Base-by-base conservation (phyloP, 257 asterid genomes). In the Nyctanthes arbortristis region DNA sequence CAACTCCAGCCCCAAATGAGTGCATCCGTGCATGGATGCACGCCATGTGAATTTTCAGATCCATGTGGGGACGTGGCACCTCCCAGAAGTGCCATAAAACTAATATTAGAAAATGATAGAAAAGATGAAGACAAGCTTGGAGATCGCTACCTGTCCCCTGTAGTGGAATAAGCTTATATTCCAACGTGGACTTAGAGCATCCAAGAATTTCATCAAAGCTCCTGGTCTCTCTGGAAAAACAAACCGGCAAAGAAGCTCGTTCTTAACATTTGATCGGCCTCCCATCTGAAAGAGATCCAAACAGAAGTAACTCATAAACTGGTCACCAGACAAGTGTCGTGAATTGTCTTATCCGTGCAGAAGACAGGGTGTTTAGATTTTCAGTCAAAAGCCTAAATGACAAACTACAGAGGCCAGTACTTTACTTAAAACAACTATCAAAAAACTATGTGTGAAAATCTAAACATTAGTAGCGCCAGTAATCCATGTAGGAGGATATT, bases 111-210 rank as follows among this genome's bases (percentile, higher is more conserved):
- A 60, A 67, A 13, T 52, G 20, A 18, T 11, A 6, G 7, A 20
- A 32, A 4, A 40, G 32, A 37, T 56, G 43, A 24, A 59, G 11
- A 39, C 27, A 60, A 25, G 68, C 30, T 39, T n/a, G 14, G 36
- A 12, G 65, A 39, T 79, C 10, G 33, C 29, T 66, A 93, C 99
- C 97, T 91, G 97, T 56, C 88, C 89, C 34, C 99, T 92, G 78
- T 93, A 93, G 66, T 93, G 99, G 84, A 93, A 93, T 84, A 93
- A 84, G 71, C 93, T 93, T 71, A 93, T 93, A 68, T 93, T 93
- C 99, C 99, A 93, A 16, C 92, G 91, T 18, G 96, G 97, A 76
- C 97, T 91, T 79, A 93, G 78, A 63, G 83, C 84, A 70, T 86
- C 96, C 92, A 93, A 85, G 62, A 93, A 93, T 72, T 89, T 84